These are phyloP conservation scores for Homolaphlyctis polyrhiza DNA, from an alignment of 371 early-diverging fungal genomes.

Conservation along the genomic window DNA sequence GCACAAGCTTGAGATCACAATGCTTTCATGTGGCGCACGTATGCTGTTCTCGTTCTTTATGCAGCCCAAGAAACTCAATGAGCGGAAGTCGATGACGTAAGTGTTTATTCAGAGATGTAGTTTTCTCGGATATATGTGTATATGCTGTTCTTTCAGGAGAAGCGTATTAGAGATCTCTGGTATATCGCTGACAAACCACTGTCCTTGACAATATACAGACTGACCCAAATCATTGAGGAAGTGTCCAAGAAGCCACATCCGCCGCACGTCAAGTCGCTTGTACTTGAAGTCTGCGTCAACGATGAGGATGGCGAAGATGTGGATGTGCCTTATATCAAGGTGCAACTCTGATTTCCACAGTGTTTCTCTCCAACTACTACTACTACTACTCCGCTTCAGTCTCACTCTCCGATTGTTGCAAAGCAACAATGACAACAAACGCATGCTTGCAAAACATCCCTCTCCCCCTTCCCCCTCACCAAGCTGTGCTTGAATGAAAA, in stretches of 20 bases:
- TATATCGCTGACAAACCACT: background rate
- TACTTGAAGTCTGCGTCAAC: constrained; percentile 84
- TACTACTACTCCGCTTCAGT: too few relatives aligned
- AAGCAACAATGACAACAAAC: too few relatives aligned
- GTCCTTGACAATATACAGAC: background rate
- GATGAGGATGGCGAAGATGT: constrained; percentile 90
- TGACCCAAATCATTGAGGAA: constrained; percentile 71
- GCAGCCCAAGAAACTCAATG: constrained; percentile 80
- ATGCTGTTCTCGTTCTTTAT: constrained; percentile 94
- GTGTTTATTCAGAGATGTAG: constrained; percentile 7
- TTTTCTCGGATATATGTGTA: background rate
- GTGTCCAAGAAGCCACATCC: constrained; percentile 89
- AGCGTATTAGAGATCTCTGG: too few relatives aligned
- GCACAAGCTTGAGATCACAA: constrained; percentile 87
- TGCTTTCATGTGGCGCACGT: constrained; percentile 89
- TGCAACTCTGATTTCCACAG: too few relatives aligned
- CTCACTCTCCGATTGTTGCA: too few relatives aligned
- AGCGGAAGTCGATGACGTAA: constrained; percentile 61
- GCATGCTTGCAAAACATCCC: too few relatives aligned
- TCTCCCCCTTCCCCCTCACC: too few relatives aligned
- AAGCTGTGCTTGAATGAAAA: background rate
- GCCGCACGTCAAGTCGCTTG: constrained; percentile 72
- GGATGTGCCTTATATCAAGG: background rate
- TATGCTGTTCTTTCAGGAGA: too few relatives aligned
- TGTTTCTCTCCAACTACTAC: too few relatives aligned